phyloP scores from a whole-genome alignment of 2,329 filamentous ascomycete species.

The Verticillium alfalfae region DNA sequence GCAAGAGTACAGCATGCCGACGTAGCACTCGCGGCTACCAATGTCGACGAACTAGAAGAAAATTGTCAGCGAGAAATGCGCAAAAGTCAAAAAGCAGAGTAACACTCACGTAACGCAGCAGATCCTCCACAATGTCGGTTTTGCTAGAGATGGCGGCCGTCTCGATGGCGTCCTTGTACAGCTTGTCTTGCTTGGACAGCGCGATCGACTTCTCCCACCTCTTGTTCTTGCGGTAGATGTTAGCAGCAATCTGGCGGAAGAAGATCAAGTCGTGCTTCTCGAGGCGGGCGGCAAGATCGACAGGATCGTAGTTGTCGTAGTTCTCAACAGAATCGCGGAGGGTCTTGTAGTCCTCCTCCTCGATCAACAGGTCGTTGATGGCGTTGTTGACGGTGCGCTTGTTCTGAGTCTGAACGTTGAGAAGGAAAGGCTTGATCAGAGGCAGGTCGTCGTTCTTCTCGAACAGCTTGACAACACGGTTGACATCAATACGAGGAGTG shows the following conservation, averaged over 20 bases:
- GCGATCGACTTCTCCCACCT: slow-evolving; percentile 99
- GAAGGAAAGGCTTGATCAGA: slow-evolving; percentile 95
- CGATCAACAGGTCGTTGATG: slow-evolving; percentile 95
- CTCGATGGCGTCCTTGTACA: slow-evolving; percentile 99
- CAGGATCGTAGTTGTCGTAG: slow-evolving; percentile 97
- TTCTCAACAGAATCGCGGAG: slow-evolving; percentile 95
- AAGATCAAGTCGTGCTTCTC: slow-evolving; percentile 98
- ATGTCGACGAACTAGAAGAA: slow-evolving; percentile 85
- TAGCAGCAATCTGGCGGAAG: slow-evolving; percentile 97
- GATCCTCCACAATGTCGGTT: slow-evolving; percentile 86
- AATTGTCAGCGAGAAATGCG: slow-evolving; percentile 22
- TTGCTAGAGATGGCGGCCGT: slow-evolving; percentile 90
- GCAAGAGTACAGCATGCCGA: slow-evolving; percentile 99
- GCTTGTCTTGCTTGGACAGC: slow-evolving; percentile 96
- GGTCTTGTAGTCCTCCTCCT: slow-evolving; percentile 99
- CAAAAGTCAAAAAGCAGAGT: neutral
- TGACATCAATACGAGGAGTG: slow-evolving; percentile 93
- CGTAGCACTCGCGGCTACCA: slow-evolving; percentile 97
- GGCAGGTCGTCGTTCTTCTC: slow-evolving; percentile 97
- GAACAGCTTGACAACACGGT: slow-evolving; percentile 98
- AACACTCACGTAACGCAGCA: slow-evolving; percentile 87
- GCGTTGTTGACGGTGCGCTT: slow-evolving; percentile 98
- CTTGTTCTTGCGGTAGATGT: slow-evolving; percentile 99
- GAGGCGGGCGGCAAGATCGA: slow-evolving; percentile 82
- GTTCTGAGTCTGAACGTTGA: slow-evolving; percentile 95